Evolutionary conservation across 192 early-diverging fungal genomes (phyloP), one percentile per base, ranked within the genome.

Genomic region (Backusella luteola): DNA sequence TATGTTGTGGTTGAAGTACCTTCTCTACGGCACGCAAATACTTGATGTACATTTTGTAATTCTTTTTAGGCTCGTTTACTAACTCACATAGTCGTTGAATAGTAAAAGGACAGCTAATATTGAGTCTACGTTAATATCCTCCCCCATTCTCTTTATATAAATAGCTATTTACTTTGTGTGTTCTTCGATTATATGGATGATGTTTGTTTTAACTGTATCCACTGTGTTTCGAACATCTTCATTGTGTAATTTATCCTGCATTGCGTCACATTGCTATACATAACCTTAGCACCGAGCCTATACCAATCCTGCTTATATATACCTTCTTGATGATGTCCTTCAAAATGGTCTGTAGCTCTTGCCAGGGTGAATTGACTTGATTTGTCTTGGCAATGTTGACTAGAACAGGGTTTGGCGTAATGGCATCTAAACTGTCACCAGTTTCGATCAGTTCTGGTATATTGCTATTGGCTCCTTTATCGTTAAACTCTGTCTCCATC

Each of bases 1-100:
- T 32, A 49, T 1, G 46, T n/a, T 6, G 5, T 34, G 35, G 17
- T 36, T 68, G 15, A n/a, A 34, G 6, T 73, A 73, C 72, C 63
- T 75, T 75, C 11, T 75, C 74, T 44, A 75, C 38, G n/a, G 74
- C 74, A 17, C 74, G 35, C 19, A 75, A 21, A 44, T 75, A 75
- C 23, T 75, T 75, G 23, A 75, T 66, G 49, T 41, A 75, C 74
- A 75, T 75, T 35, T 15, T 75, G 11, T 75, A 75, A 34, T 75
- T 41, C 29, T 67, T 75, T 34, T 66, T 66, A 14, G 74, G 74
- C 29, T 75, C 74, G 34, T 67, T 42, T 29, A 75, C 14, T 42
- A 75, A 21, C 32, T 75, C 74, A 44, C 74, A 75, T 44, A 75
- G 21, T n/a, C 74, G 63, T 32, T 75, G 74, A n/a, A 75, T 75